phyloP scores from a whole-genome alignment of 176 grass and related monocot species.

The maize (Zea mays) region Zm-B73-REFERENCE-NAM-5.0 NC_050097.1:43007501-43008000 shows the following conservation, averaged over 20 bases:
- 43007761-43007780: neutral
- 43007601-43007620: slow-evolving; percentile 1
- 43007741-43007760: neutral
- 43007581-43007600: neutral
- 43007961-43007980: slow-evolving; percentile 34
- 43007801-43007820: slow-evolving; percentile 10
- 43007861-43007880: slow-evolving; percentile 30
- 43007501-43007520: neutral
- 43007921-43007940: slow-evolving; percentile 23
- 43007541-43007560: neutral
- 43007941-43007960: slow-evolving; percentile 13
- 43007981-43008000: neutral
- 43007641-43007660: neutral
- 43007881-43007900: neutral
- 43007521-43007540: neutral
- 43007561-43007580: neutral
- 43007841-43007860: slow-evolving; percentile 43
- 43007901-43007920: slow-evolving; percentile 10
- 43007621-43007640: neutral
- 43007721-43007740: neutral
- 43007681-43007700: too few relatives aligned
- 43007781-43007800: neutral
- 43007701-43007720: too few relatives aligned
- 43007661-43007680: too few relatives aligned
- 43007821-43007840: neutral